A percentile compares a stretch with the other conserved stretches of the same genome.
Evolutionary conservation across 441 rosid species (phyloP).

Genomic region (Gossypium aridum): DNA sequence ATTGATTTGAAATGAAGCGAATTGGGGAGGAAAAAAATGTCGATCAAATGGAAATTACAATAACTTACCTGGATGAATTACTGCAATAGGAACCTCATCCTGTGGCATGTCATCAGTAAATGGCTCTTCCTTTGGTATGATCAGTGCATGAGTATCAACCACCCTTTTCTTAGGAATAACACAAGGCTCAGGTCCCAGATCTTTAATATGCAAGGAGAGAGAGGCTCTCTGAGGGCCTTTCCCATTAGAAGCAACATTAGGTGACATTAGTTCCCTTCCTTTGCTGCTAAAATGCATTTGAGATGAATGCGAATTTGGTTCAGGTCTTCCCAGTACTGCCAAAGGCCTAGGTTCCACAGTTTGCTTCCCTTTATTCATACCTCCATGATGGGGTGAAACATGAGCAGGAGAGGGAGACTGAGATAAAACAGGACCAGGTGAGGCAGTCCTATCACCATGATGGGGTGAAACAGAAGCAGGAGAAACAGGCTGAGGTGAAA

Average conservation of each 20-base stretch:
- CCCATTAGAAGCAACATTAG: constrained; percentile 19
- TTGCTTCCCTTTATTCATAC: constrained; percentile 22
- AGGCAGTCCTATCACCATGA: constrained; percentile 4
- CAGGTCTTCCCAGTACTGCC: constrained; percentile 17
- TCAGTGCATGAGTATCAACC: constrained; percentile 22
- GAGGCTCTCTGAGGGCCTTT: constrained; percentile 23
- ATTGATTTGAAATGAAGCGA: not conserved
- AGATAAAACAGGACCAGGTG: not conserved
- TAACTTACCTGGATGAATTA: constrained; percentile 47
- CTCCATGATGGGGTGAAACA: constrained; percentile 13
- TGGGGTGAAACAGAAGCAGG: constrained; percentile 12
- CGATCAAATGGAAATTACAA: not conserved
- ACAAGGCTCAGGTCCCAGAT: constrained; percentile 20
- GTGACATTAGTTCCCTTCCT: constrained; percentile 42
- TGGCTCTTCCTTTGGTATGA: constrained; percentile 60
- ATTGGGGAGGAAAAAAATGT: not conserved
- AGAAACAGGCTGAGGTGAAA: not conserved
- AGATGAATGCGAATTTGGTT: constrained; percentile 15
- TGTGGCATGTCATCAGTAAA: constrained; percentile 32
- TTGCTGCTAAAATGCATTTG: constrained; percentile 19
- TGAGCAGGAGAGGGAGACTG: not conserved
- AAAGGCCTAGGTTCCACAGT: constrained; percentile 18
- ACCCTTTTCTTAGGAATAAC: constrained; percentile 19
- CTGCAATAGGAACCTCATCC: constrained; percentile 40
- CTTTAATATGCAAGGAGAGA: constrained; percentile 21